Base-by-base conservation (phyloP, 345 rosid genomes). In the Lepidium aucheri region DNA sequence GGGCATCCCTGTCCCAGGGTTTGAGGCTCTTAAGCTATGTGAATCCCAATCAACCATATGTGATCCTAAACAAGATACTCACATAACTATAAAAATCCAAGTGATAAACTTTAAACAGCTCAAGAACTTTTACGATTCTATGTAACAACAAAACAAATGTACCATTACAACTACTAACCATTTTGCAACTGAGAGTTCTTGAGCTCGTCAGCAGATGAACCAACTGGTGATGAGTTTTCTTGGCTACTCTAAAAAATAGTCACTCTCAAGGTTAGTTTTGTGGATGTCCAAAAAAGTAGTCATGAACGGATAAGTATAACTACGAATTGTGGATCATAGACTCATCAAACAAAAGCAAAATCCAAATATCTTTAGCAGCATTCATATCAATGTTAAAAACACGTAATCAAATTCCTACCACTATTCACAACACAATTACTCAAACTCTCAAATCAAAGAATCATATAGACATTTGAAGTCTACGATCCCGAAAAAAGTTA, bases 61-160 rank as follows among this genome's bases (percentile, higher is more conserved):
- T 71, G 70, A 51, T 42, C 80, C 91, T 86, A 63, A 55, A 18
- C 51, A 74, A 74, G 26, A 22, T 72, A 68, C 50, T 22, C 18
- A 46, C 20, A 58, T 38, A 55, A 71, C 60, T 42, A 73, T 3
- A 63, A 40, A 58, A 40, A 12, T 14, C 28, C 35, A 56, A 53
- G 32, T 12, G 46, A 42, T 33, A 65, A 13, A 44, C 7, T 68
- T 33, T 41, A 22, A 7, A 36, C 36, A 53, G 11, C 14, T 62
- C 28, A 51, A 53, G 9, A 53, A 10, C 26, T 52, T 20, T 5
- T 51, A 26, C 11, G 14, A 2, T n/a, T 40, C 20, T 4, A 11
- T 44, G 3, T 16, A 32, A 50, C 36, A 39, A 14, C 17, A 35
- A 63, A 16, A 13, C 4, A 8, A 41, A 44, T 16, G 18, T 17